Percentiles rank a stretch among this genome's conserved stretches.
Evolutionary conservation across 2,329 filamentous ascomycete species (phyloP).

Genomic region (Cercospora nicotianae): DNA sequence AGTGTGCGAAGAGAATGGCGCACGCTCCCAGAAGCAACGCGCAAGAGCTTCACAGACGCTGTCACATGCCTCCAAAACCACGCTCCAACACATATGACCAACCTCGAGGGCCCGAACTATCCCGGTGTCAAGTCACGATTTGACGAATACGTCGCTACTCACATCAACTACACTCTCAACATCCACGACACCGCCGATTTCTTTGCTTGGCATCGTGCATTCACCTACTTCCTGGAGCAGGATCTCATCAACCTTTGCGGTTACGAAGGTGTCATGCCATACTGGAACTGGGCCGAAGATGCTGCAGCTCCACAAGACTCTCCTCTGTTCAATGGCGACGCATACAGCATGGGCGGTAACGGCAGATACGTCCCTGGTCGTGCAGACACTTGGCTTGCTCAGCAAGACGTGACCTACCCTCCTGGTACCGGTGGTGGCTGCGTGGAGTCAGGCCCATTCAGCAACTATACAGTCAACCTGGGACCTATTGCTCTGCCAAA

Average conservation of each 20-base stretch:
- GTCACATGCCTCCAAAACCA: constrained; percentile 34
- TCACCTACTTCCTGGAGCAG: constrained; percentile 47
- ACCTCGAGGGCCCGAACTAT: constrained; percentile 28
- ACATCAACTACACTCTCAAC: constrained; percentile 39
- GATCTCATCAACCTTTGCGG: constrained; percentile 46
- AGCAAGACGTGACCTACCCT: constrained; percentile 42
- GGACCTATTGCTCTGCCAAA: constrained; percentile 36
- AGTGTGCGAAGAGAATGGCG: constrained; percentile 34
- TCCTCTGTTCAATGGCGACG: constrained; percentile 57
- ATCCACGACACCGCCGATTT: constrained; percentile 39
- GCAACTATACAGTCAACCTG: constrained; percentile 42
- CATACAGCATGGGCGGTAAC: constrained; percentile 43
- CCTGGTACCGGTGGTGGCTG: constrained; percentile 59
- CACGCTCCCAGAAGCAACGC: constrained; percentile 28
- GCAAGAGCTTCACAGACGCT: constrained; percentile 37
- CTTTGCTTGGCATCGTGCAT: constrained; percentile 47
- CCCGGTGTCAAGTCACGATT: constrained; percentile 36
- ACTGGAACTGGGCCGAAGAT: constrained; percentile 38
- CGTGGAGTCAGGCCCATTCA: constrained; percentile 54
- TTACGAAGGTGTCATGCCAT: constrained; percentile 42
- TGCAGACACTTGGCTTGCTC: constrained; percentile 32
- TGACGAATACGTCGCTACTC: constrained; percentile 38
- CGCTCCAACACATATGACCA: constrained; percentile 33
- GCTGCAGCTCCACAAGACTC: constrained; percentile 40
- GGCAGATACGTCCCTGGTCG: constrained; percentile 34